Evolutionary conservation across 306 rosid genomes (phyloP).

Genomic region (Pterocarpus macrocarpus): DNA sequence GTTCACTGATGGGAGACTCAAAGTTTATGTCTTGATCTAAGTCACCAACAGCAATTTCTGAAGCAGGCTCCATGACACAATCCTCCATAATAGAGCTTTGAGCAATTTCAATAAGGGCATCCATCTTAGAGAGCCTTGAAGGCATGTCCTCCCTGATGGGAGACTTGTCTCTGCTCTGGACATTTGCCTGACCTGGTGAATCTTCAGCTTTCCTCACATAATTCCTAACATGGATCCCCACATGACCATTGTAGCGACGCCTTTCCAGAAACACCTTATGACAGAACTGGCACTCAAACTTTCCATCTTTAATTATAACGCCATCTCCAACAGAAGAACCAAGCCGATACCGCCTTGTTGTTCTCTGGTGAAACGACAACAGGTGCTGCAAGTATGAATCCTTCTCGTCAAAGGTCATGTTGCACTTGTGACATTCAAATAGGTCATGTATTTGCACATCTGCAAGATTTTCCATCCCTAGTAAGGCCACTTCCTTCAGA

Average conservation of each 20-base stretch:
- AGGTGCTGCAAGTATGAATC: conserved; percentile 85
- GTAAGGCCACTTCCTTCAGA: conserved; percentile 57
- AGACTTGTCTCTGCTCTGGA: conserved; percentile 52
- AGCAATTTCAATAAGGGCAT: conserved; percentile 87
- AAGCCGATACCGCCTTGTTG: conserved; percentile 82
- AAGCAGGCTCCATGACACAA: conserved; percentile 50
- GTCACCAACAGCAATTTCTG: conserved; percentile 47
- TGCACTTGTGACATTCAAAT: conserved; percentile 91
- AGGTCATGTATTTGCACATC: conserved; percentile 82
- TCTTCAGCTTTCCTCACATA: conserved; percentile 79
- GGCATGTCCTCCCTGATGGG: conserved; percentile 64
- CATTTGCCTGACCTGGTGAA: conserved; percentile 52
- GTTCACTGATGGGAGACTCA: conserved; percentile 52
- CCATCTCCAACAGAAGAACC: conserved; percentile 96
- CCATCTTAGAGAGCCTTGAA: conserved; percentile 82
- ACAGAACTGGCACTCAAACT: conserved; percentile 93
- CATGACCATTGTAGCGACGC: conserved; percentile 92
- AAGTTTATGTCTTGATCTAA: conserved; percentile 47
- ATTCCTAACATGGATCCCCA: conserved; percentile 91
- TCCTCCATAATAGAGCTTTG: conserved; percentile 83
- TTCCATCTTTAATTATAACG: conserved; percentile 90
- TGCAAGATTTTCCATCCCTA: conserved; percentile 77
- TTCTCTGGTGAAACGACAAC: conserved; percentile 79
- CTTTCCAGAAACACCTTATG: conserved; percentile 85
- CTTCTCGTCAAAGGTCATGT: conserved; percentile 76